These are phyloP conservation scores for Nemania bipapillata DNA, from an alignment of 2,329 filamentous ascomycete species.

Conservation along the genomic window DNA sequence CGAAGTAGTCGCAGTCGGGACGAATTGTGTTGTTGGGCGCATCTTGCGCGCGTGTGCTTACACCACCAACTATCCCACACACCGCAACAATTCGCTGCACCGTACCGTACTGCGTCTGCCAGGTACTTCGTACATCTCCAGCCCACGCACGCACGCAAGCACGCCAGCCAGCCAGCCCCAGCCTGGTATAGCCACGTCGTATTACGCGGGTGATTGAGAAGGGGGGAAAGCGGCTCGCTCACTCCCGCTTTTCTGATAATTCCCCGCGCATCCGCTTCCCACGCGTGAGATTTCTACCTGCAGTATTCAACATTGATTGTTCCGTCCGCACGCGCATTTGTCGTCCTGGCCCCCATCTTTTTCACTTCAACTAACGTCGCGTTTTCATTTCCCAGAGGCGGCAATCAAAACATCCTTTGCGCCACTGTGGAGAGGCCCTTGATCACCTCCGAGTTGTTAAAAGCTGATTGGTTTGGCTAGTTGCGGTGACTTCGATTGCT, in stretches of 20 bases:
- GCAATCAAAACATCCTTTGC: slow-evolving; percentile 12
- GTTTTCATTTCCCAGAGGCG: slow-evolving; percentile 18
- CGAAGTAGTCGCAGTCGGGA: slow-evolving; percentile 35
- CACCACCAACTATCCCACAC: slow-evolving; percentile 45
- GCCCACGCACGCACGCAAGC: slow-evolving; percentile 29
- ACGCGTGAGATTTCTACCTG: slow-evolving; percentile 35
- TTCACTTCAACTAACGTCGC: slow-evolving; percentile 37
- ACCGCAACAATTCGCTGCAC: slow-evolving; percentile 41
- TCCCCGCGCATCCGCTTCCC: slow-evolving; percentile 45
- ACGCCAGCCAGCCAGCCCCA: slow-evolving; percentile 34
- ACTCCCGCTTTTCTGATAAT: slow-evolving; percentile 45
- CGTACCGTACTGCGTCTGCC: slow-evolving; percentile 38
- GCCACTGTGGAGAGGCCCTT: slow-evolving; percentile 8
- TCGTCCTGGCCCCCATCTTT: slow-evolving; percentile 37
- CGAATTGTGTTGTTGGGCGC: slow-evolving; percentile 43
- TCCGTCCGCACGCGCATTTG: slow-evolving; percentile 32
- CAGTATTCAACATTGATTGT: slow-evolving; percentile 29
- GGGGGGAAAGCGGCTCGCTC: slow-evolving; percentile 45
- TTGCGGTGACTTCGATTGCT: slow-evolving; percentile 7
- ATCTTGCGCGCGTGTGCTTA: slow-evolving; percentile 47
- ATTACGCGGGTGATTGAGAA: slow-evolving; percentile 47
- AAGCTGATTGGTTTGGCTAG: slow-evolving; percentile 17
- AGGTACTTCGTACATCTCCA: slow-evolving; percentile 31
- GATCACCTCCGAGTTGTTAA: background rate
- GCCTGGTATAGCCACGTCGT: slow-evolving; percentile 43